These are phyloP conservation scores for Aplosporella prunicola DNA, from an alignment of 2,329 filamentous ascomycete genomes.

Conservation along the genomic window DNA sequence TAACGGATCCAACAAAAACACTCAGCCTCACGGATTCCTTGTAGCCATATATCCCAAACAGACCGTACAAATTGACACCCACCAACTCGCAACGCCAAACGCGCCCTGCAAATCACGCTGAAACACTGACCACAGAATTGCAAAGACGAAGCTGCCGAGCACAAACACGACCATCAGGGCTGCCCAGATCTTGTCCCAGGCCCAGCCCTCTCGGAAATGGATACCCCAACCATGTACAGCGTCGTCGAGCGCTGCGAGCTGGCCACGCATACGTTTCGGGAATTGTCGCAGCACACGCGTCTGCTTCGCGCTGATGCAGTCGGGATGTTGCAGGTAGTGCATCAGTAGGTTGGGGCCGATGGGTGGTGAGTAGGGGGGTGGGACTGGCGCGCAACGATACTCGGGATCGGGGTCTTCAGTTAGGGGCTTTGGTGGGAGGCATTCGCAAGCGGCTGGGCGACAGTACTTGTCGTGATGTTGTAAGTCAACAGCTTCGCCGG, in stretches of 20 bases:
- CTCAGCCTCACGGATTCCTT: background rate
- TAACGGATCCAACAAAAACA: no score
- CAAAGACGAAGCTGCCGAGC: background rate
- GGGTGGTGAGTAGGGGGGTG: background rate
- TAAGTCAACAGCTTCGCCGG: no score
- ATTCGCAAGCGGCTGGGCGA: no score
- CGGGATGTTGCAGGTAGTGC: background rate
- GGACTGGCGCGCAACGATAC: background rate
- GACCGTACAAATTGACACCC: background rate
- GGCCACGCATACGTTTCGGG: no score
- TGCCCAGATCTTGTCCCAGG: background rate
- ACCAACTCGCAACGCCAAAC: conserved; percentile 1
- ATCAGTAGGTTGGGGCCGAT: background rate
- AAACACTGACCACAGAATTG: background rate
- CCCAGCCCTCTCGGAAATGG: background rate
- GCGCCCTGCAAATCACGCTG: background rate
- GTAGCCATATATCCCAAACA: background rate
- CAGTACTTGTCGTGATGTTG: no score
- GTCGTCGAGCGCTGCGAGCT: no score
- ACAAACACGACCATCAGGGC: background rate
- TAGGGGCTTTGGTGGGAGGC: no score
- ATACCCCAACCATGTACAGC: background rate
- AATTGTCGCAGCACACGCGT: background rate
- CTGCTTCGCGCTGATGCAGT: background rate
- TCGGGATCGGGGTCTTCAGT: no score